Evolutionary conservation across 495 filamentous ascomycete genomes (phyloP).

Genomic region (Podospora pseudoanserina): DNA sequence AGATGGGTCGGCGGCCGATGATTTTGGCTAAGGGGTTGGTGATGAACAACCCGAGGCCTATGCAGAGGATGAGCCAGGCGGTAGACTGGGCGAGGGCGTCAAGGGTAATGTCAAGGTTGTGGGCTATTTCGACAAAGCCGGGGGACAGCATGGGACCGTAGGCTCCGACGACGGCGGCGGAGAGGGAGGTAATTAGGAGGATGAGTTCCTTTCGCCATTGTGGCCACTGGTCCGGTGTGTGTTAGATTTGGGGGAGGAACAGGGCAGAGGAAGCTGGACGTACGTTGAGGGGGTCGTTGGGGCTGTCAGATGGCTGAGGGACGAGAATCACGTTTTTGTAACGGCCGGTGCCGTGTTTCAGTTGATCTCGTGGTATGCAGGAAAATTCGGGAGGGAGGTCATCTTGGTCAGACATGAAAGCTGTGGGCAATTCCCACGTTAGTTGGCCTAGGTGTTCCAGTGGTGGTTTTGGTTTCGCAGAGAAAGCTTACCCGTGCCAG

Average conservation of each 20-base stretch:
- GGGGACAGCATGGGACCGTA: constrained; percentile 56
- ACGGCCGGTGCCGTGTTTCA: constrained; percentile 51
- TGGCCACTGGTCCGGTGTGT: constrained; percentile 20
- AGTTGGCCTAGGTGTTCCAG: neutral
- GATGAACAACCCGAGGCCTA: constrained; percentile 47
- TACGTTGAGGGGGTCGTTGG: constrained; percentile 54
- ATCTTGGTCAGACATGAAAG: constrained; percentile 43
- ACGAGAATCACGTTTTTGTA: constrained; percentile 48
- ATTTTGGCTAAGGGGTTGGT: constrained; percentile 63
- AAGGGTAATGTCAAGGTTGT: constrained; percentile 34
- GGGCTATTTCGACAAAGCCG: constrained; percentile 41
- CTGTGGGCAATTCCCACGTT: constrained; percentile 23
- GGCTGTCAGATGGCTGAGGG: constrained; percentile 53
- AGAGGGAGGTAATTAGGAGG: constrained; percentile 51
- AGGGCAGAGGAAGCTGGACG: constrained; percentile 7
- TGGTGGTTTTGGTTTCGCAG: neutral
- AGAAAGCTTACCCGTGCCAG: constrained; percentile 44
- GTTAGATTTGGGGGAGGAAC: neutral
- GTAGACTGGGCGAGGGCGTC: constrained; percentile 36
- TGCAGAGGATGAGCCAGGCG: constrained; percentile 35
- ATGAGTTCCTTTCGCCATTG: constrained; percentile 42
- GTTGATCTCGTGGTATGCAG: constrained; percentile 36
- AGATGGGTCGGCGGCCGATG: constrained; percentile 61
- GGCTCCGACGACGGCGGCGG: constrained; percentile 52
- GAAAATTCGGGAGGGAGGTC: constrained; percentile 45